A percentile compares a stretch with the other conserved stretches of the same genome.
These are phyloP conservation scores for Porpolomopsis calyptriformis DNA, from an alignment of 768 basidiomycete species.

Conservation along the genomic window DNA sequence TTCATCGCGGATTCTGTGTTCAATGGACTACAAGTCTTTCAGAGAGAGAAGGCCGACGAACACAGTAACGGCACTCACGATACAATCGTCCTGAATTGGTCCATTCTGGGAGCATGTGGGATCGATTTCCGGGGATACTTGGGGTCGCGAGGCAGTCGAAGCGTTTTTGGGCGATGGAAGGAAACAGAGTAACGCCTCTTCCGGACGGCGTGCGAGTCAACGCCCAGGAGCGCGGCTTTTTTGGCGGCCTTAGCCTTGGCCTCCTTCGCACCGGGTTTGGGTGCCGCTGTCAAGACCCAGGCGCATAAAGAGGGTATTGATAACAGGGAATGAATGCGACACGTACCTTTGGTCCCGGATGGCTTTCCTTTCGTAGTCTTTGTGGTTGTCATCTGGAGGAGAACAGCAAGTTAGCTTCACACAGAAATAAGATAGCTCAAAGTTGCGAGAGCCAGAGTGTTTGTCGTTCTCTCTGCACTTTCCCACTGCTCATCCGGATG, in stretches of 20 bases:
- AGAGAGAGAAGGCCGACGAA: background rate
- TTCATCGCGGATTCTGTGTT: slow-evolving; percentile 99
- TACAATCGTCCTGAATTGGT: slow-evolving; percentile 90
- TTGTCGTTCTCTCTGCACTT: too few species aligned
- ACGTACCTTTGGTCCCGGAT: slow-evolving; percentile 37
- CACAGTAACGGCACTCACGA: slow-evolving; percentile 42
- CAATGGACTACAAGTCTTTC: slow-evolving; percentile 44
- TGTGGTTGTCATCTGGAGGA: slow-evolving; percentile 68
- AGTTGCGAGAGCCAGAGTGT: too few species aligned
- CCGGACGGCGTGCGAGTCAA: slow-evolving; percentile 60
- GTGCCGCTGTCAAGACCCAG: background rate
- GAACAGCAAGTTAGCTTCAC: too few species aligned
- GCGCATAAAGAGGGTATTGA: slow-evolving; percentile 1
- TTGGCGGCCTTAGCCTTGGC: slow-evolving; percentile 87
- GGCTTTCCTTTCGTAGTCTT: slow-evolving; percentile 59
- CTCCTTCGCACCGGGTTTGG: slow-evolving; percentile 27
- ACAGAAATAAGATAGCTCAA: too few species aligned
- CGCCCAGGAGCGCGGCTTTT: slow-evolving; percentile 91
- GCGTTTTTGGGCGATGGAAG: slow-evolving; percentile 95
- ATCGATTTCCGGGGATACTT: slow-evolving; percentile 95
- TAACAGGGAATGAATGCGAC: too few species aligned
- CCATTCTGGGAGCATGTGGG: slow-evolving; percentile 88
- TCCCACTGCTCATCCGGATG: too few species aligned
- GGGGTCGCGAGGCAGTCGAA: slow-evolving; percentile 71
- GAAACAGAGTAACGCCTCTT: slow-evolving; percentile 80